These are phyloP conservation scores for Diplodia corticola DNA, from an alignment of 2,329 filamentous ascomycete genomes.

Conservation along the genomic window DNA sequence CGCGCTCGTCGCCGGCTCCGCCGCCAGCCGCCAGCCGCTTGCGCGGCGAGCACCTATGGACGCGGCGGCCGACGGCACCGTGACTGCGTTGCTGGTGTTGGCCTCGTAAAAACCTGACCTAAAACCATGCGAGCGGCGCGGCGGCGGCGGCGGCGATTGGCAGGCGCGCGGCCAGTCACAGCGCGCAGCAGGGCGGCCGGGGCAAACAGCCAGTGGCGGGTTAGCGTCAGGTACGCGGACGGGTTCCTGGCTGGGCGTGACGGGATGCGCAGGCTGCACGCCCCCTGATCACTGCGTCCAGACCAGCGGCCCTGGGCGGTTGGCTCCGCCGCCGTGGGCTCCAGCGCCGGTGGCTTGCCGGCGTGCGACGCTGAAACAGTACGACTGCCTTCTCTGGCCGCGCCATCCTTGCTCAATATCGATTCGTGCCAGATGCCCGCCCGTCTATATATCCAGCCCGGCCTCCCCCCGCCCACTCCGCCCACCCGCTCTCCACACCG, in stretches of 20 bases:
- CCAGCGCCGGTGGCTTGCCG: constrained; percentile 9
- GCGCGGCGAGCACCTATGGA: background rate
- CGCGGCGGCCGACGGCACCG: too few relatives aligned
- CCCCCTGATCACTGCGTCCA: constrained; percentile 12
- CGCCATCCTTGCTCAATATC: constrained; percentile 16
- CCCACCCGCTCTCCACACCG: constrained; percentile 19
- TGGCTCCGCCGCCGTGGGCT: background rate
- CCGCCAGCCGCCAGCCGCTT: constrained; percentile 9
- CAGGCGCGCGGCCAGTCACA: background rate
- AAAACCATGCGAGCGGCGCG: background rate
- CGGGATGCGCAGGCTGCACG: constrained; percentile 2
- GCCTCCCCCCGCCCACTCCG: constrained; percentile 10
- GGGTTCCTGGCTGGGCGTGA: constrained; percentile 8
- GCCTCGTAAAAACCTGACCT: background rate
- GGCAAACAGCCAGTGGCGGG: background rate
- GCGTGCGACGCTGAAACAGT: constrained; percentile 19
- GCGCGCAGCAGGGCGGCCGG: background rate
- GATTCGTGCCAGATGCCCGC: constrained; percentile 2
- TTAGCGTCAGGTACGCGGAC: constrained; percentile 6
- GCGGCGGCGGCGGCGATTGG: background rate
- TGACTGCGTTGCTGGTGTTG: too few relatives aligned
- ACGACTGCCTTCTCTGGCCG: constrained; percentile 9
- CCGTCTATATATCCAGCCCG: constrained; percentile 21
- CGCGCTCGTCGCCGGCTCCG: constrained; percentile 1
- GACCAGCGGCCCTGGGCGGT: background rate